Evolutionary conservation across 2,329 filamentous ascomycete species (phyloP), one percentile per base, ranked within the genome.

Genomic region (Epichloe uncinata): DNA sequence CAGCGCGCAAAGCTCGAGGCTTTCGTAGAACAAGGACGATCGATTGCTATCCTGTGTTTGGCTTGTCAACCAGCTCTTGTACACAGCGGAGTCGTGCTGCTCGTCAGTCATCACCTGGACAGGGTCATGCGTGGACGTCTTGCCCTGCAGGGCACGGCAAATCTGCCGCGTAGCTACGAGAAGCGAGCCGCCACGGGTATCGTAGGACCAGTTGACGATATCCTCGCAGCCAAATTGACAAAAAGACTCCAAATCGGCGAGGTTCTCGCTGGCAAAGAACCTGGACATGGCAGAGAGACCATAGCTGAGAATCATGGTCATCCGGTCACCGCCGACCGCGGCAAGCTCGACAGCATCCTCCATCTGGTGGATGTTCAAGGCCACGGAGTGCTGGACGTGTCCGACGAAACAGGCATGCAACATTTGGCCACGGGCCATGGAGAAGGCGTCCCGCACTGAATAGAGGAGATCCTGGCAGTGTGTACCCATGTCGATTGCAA

Each of bases 201-300:
- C 85, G 42, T 74, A 70, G 44, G 81, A 71, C 85, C 85, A 90
- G 46, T 83, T 79, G 1, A 79, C 78, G 51, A 87, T 78, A 54
- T 89, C 85, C 53, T 88, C 78, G 53, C 82, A 84, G n/a, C 81
- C 77, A 53, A 83, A 86, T 45, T 80, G 75, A 57, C 83, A 84
- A 60, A 81, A 86, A 0, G 75, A 74, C 61, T 89, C 85, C 0
- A 88, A 68, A 50, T 90, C 85, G 13, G 72, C 70, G 45, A 81
- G 71, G 52, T 87, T 82, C 54, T 87, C 79, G 55, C 81, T 82
- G 12, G 78, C 76, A 63, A 83, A 88, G 50, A 89, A 77, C 55
- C 78, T 81, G 57, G 84, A 77, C 54, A 79, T 75, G 3, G 82
- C 79, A 34, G 77, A 73, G 18, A 88, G 69, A 0, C 84, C 86